Evolutionary conservation across 2,329 filamentous ascomycete genomes (phyloP), one percentile per base, ranked within the genome.

Genomic region (Penicillium polonicum): DNA sequence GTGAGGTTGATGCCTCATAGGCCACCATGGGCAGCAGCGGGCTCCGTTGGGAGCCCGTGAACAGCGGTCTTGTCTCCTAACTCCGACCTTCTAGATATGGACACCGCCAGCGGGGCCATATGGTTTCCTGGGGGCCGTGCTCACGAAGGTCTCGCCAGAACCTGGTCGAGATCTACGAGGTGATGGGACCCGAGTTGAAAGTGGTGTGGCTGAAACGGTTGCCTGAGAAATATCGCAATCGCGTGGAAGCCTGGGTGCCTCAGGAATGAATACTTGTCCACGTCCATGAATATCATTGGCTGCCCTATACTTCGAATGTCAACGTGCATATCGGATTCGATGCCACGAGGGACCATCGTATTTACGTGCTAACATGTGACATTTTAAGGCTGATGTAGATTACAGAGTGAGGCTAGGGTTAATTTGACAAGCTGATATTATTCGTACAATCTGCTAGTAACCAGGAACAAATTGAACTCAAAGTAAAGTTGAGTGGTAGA

Each of bases 161-260:
- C 49, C 49, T 57, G 12, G 42, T 19, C 27, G 29, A 36, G 35
- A 48, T 35, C 15, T 19, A 48, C 9, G n/a, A 43, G 13, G 33
- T 2, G 44, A 25, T 25, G 23, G n/a, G n/a, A 33, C 13, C 19
- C 19, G 21, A 7, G 31, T 12, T 19, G 10, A 35, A 29, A 36
- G 8, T 42, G 23, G 36, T 46, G 55, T 57, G 55, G 49, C 55
- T 53, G 55, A 52, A 31, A 52, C 41, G 41, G 29, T 23, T 56
- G 38, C 44, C 44, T 48, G n/a, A 17, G 41, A 19, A 38, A 27
- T 45, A 27, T 38, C 23, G 42, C 23, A 39, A 52, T 45, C 48
- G 48, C 6, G n/a, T 45, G 35, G 53, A 46, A 33, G 46, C 44
- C 39, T 46, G 35, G 21, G 44, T 25, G 54, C 51, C 42, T 59